These are phyloP conservation scores for Cordyceps fumosorosea DNA, from an alignment of 2,329 filamentous ascomycete species.

Conservation along the genomic window DNA sequence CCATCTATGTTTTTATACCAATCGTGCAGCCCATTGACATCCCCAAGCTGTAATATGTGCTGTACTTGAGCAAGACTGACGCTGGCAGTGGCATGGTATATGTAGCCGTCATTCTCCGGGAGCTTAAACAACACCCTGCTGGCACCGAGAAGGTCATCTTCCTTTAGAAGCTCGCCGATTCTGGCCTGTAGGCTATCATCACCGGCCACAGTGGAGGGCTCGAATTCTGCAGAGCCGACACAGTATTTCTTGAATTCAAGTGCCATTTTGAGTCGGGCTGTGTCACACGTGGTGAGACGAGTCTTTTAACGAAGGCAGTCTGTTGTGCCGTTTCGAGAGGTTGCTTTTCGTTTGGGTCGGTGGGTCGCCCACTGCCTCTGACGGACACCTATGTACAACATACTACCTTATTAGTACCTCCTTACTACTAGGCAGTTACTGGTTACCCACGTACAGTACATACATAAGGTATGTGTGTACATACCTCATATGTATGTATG, in stretches of 20 bases:
- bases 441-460: too few species aligned
- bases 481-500: too few species aligned
- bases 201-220: conserved; percentile 33
- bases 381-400: too few species aligned
- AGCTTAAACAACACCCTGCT: conserved; percentile 38
- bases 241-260: conserved; percentile 30
- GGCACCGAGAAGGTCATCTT: conserved; percentile 36
- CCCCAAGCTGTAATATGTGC: conserved; percentile 36
- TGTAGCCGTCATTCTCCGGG: conserved; percentile 38
- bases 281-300: background rate
- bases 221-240: conserved; percentile 38
- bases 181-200: conserved; percentile 33
- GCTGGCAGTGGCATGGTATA: conserved; percentile 45
- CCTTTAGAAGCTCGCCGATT: conserved; percentile 31
- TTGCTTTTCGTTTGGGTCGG: too few species aligned
- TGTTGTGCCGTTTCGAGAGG: background rate
- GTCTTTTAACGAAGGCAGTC: background rate
- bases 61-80: conserved; percentile 44
- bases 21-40: conserved; percentile 38
- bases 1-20: conserved; percentile 40
- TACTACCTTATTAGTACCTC: too few species aligned
- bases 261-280: conserved; percentile 19
- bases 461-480: too few species aligned
- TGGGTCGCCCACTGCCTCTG: too few species aligned
- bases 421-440: too few species aligned